Percentiles rank a stretch among this genome's conserved stretches.
Evolutionary conservation across 495 filamentous ascomycete species (phyloP).

Genomic region (Haplographium delicatum): DNA sequence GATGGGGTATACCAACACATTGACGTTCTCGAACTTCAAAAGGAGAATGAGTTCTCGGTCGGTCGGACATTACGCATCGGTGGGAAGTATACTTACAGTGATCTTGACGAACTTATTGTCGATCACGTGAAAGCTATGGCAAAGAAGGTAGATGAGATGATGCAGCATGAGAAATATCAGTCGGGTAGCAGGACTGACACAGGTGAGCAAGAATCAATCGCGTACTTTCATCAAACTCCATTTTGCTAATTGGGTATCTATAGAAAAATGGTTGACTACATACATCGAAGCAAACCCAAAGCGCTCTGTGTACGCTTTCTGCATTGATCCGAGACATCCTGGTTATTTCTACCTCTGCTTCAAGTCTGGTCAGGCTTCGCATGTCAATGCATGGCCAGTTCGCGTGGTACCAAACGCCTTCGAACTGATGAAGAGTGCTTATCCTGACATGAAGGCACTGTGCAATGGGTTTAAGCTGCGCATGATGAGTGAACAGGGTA

Average conservation of each 20-base stretch:
- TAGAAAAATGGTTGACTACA: conserved; percentile 91
- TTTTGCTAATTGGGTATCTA: too few relatives aligned
- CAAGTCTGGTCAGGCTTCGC: conserved; percentile 74
- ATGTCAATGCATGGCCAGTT: conserved; percentile 75
- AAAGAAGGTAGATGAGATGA: conserved; percentile 95
- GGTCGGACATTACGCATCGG: conserved; percentile 77
- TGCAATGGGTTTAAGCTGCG: conserved; percentile 74
- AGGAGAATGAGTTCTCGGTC: conserved; percentile 92
- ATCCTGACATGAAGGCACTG: conserved; percentile 88
- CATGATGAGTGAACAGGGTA: conserved; percentile 42
- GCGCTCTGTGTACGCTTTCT: conserved; percentile 90
- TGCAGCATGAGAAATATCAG: conserved; percentile 86
- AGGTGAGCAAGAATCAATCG: conserved; percentile 53
- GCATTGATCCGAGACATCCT: conserved; percentile 82
- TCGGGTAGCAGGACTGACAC: conserved; percentile 71
- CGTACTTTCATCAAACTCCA: too few relatives aligned
- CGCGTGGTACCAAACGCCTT: conserved; percentile 84
- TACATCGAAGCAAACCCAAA: conserved; percentile 95
- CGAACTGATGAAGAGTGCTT: conserved; percentile 77
- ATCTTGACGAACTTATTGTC: conserved; percentile 96
- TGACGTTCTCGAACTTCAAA: conserved; percentile 93
- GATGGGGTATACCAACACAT: conserved; percentile 94
- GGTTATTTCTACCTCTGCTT: conserved; percentile 96
- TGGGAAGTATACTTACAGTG: conserved; percentile 83
- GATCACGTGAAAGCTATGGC: conserved; percentile 97